Evolutionary conservation across 768 basidiomycete genomes (phyloP).

Genomic region (Rubroboletus satanas): DNA sequence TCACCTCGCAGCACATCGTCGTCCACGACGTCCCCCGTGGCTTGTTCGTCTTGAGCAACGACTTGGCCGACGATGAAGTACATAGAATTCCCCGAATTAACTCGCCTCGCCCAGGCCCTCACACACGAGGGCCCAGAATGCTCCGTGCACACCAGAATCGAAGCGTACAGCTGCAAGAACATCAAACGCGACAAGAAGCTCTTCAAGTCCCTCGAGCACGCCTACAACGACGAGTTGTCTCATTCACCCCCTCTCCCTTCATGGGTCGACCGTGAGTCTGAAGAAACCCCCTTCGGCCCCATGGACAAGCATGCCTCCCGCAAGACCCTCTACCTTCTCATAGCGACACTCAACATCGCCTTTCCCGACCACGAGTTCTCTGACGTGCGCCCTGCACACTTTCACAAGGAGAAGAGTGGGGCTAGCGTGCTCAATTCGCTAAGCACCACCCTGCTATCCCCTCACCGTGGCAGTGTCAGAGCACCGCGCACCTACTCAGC

Average conservation of each 20-base stretch:
- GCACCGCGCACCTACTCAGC: slow-evolving; percentile 83
- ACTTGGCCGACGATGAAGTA: slow-evolving; percentile 64
- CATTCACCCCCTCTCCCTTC: slow-evolving; percentile 83
- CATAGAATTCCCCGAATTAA: slow-evolving; percentile 79
- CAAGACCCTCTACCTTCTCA: slow-evolving; percentile 94
- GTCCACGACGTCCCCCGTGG: not conserved
- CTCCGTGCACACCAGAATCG: slow-evolving; percentile 86
- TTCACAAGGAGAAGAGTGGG: slow-evolving; percentile 73
- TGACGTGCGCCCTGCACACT: slow-evolving; percentile 84
- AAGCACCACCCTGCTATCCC: slow-evolving; percentile 76
- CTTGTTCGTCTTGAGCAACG: not conserved
- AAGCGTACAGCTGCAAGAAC: slow-evolving; percentile 97
- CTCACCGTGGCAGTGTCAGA: slow-evolving; percentile 58
- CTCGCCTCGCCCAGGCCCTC: slow-evolving; percentile 71
- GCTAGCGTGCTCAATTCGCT: slow-evolving; percentile 81
- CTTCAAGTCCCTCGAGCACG: slow-evolving; percentile 86
- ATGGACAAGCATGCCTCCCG: slow-evolving; percentile 80
- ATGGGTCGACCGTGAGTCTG: slow-evolving; percentile 67
- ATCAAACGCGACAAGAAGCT: slow-evolving; percentile 96
- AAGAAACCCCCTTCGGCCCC: slow-evolving; percentile 86
- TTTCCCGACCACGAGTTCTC: slow-evolving; percentile 99
- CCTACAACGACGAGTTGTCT: slow-evolving; percentile 73
- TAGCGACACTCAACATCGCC: slow-evolving; percentile 93
- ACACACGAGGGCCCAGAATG: slow-evolving; percentile 86
- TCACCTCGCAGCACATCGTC: not conserved